Evolutionary conservation across 2,329 filamentous ascomycete genomes (phyloP), one percentile per base, ranked within the genome.

Genomic region (Neopestalotiopsis sp.): DNA sequence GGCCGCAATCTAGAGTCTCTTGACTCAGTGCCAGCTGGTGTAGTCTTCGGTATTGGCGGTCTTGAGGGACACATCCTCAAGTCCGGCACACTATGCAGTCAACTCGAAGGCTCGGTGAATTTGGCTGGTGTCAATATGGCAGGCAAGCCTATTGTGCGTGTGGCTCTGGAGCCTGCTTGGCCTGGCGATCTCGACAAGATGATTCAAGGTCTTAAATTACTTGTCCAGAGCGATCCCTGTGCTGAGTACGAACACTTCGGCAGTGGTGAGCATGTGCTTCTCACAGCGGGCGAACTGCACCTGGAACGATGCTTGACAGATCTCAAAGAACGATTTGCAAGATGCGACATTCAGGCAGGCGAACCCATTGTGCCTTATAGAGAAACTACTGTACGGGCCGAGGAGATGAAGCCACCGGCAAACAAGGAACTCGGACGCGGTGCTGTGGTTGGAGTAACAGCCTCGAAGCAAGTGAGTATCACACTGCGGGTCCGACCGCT

Each of bases 361-460:
- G 93, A 94, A 58, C 93, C 96, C 1, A 98, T 99, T 70, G 96
- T 99, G 14, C 96, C 96, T 0, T 99, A 97, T 80, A 88, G 95
- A 68, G 96, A 99, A 82, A 96, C 94, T 0, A 97, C 97, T 69
- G 91, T 98, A 56, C 88, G 89, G 32, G 93, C 91, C 0, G 89
- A 94, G 49, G 96, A 99, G 80, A 99, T 99, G 96, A 91, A 94
- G 30, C 90, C 94, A 1, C 92, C 94, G 0, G 93, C 87, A 69
- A 94, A 97, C 80, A 92, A 95, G 72, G 93, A 97, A 13, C 85
- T 98, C 20, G 95, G 95, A 1, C 88, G 96, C 76, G 96, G 96
- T 61, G 92, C 89, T 0, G 91, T 97, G 0, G 84, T 94, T 30
- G 89, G 89, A 4, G 85, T 90, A 10, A 97, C 94, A 0, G 91